Evolutionary conservation across 495 filamentous ascomycete species (phyloP).

Genomic region (Viridothelium virens): DNA sequence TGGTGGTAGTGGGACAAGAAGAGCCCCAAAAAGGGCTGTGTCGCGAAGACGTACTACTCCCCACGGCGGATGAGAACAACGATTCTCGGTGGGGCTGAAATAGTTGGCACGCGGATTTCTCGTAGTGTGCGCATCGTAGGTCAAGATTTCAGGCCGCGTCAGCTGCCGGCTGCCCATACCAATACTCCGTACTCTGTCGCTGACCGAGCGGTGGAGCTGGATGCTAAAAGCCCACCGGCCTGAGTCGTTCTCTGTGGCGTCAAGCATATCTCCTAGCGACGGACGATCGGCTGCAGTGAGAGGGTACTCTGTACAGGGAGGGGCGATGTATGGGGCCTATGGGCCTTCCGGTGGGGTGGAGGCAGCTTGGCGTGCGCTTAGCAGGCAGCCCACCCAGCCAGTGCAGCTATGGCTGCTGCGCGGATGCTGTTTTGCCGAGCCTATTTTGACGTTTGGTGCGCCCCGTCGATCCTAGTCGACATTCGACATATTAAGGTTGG

Average conservation of each 20-base stretch:
- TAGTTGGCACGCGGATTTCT: not conserved
- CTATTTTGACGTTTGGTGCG: slow-evolving; percentile 6
- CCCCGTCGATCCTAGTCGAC: not conserved
- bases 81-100: not conserved
- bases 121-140: not conserved
- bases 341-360: not conserved
- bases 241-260: not conserved
- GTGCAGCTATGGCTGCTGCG: not conserved
- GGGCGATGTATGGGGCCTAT: not conserved
- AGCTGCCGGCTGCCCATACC: slow-evolving; percentile 3
- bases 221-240: not conserved
- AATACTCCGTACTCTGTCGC: too few species aligned
- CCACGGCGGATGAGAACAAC: not conserved
- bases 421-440: slow-evolving; percentile 6
- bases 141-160: slow-evolving; percentile 7
- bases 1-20: not conserved
- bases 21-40: not conserved
- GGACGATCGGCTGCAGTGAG: too few species aligned
- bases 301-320: too few species aligned
- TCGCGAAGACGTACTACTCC: not conserved
- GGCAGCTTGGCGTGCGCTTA: not conserved
- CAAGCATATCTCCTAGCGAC: not conserved
- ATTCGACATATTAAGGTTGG: slow-evolving; percentile 3
- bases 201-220: not conserved
- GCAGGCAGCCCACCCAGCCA: too few species aligned